Base-by-base conservation (phyloP, 1,284 basidiomycete species). In the Puccinia novopanici region DNA sequence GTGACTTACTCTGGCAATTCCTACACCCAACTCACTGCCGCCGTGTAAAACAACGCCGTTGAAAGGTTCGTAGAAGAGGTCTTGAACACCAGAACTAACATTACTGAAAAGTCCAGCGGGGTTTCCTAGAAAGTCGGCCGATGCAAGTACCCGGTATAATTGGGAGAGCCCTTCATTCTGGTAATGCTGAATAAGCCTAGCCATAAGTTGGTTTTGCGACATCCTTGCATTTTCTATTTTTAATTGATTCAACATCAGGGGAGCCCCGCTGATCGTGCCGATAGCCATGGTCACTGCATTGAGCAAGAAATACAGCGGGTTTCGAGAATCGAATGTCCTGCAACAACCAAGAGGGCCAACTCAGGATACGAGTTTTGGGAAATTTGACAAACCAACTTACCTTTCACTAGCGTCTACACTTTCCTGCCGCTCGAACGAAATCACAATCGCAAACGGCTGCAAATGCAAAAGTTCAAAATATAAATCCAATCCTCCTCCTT, bases 1-100 rank as follows among this genome's bases (percentile, higher is more conserved):
- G 27, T 22, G 3, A 83, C 87, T 82, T 84, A 93, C 93, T 88
- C 95, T 93, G 2, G 97, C 97, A 80, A 99, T 94, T n/a, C 97
- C 95, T 82, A 96, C 91, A 0, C 97, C 97, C 24, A 99, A 87
- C 84, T 99, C 97, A 84, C 91, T 92, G 86, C 97, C 95, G 22
- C 97, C 97, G 84, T 97, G 95, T 90, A 98, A 94, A 79, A 99
- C 92, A 50, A 96, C 92, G 52, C 96, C 96, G 82, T 97, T 92
- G 88, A 96, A 98, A 12, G 97, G 97, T 86, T 98, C 97, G 84
- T 99, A 98, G 88, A 99, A 99, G 83, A 99, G 95, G 86, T 99
- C 97, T 68, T 93, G 92, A 10, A 99, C 94, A n/a, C 97, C 97
- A 34, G 95, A 98, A 85, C 94, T 96, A 85, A 99, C 95, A 84